These are phyloP conservation scores for Leccinum aurantiacum DNA, from an alignment of 768 basidiomycete species.

Conservation along the genomic window DNA sequence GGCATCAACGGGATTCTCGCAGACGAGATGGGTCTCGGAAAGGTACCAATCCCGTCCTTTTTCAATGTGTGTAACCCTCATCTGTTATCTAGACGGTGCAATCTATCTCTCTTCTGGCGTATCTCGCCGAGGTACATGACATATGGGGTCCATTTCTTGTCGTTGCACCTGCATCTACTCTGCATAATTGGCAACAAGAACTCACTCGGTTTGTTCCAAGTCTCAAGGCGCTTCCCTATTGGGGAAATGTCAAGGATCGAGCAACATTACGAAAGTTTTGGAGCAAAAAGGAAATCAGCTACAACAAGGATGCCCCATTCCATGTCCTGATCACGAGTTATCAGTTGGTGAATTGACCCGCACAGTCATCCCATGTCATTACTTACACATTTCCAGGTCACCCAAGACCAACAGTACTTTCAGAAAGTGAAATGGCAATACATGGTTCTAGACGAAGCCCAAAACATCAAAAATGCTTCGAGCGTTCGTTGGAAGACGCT, in stretches of 20 bases:
- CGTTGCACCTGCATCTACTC: slow-evolving; percentile 93
- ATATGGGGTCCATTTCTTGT: slow-evolving; percentile 99
- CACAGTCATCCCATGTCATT: neutral
- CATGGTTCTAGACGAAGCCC: slow-evolving; percentile 99
- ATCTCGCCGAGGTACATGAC: slow-evolving; percentile 94
- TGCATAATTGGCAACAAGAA: slow-evolving; percentile 99
- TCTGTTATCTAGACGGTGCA: slow-evolving; percentile 75
- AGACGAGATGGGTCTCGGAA: slow-evolving; percentile 97
- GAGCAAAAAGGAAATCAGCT: slow-evolving; percentile 97
- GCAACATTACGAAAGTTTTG: slow-evolving; percentile 94
- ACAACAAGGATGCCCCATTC: slow-evolving; percentile 93
- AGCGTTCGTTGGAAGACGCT: slow-evolving; percentile 97
- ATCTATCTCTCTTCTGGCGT: slow-evolving; percentile 93
- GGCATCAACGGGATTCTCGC: slow-evolving; percentile 99
- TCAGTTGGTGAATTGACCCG: slow-evolving; percentile 65
- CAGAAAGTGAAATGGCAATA: slow-evolving; percentile 99
- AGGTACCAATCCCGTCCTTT: slow-evolving; percentile 44
- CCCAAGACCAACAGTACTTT: slow-evolving; percentile 97
- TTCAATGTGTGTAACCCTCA: neutral
- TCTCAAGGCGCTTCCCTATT: slow-evolving; percentile 94
- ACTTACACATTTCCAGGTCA: slow-evolving; percentile 54
- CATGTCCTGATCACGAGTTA: slow-evolving; percentile 97
- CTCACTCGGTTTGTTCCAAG: slow-evolving; percentile 92
- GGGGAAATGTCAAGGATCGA: slow-evolving; percentile 97
- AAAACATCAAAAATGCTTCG: slow-evolving; percentile 98